Evolutionary conservation across 768 basidiomycete genomes (phyloP).

Genomic region (Clavaria fumosa): DNA sequence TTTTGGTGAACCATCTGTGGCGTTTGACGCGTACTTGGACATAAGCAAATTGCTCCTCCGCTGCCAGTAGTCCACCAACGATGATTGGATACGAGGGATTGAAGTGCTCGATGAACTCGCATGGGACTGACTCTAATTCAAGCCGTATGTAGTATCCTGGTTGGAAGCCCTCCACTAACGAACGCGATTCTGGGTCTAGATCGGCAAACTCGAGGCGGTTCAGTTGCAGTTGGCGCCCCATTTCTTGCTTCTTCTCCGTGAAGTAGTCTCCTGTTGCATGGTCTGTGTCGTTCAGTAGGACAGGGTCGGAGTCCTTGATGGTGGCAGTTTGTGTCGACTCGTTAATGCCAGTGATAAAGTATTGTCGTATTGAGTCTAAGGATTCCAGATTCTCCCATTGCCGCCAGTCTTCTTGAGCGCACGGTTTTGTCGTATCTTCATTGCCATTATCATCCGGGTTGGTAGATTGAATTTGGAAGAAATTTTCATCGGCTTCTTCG

Average conservation of each 20-base stretch:
- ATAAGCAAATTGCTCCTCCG: conserved; percentile 87
- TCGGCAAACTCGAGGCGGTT: conserved; percentile 78
- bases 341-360: conserved; percentile 78
- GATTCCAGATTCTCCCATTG: conserved; percentile 79
- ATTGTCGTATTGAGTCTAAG: conserved; percentile 68
- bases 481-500: conserved; percentile 46
- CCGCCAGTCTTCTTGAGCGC: conserved; percentile 30
- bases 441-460: conserved; percentile 29
- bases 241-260: conserved; percentile 81
- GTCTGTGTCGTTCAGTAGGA: conserved; percentile 87
- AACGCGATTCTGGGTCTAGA: conserved; percentile 60
- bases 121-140: conserved; percentile 71
- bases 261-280: conserved; percentile 75
- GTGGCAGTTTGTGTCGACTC: too few relatives aligned
- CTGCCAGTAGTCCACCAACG: conserved; percentile 77
- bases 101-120: conserved; percentile 87
- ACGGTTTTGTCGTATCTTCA: conserved; percentile 58
- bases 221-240: conserved; percentile 66
- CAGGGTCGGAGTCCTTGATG: too few relatives aligned
- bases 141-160: conserved; percentile 90
- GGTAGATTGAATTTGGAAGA: conserved; percentile 45
- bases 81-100: conserved; percentile 84
- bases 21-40: conserved; percentile 92
- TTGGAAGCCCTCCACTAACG: conserved; percentile 77
- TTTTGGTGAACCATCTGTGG: conserved; percentile 84